phyloP scores from a whole-genome alignment of 176 grass and related monocot species.

The Juncus effusus region DNA sequence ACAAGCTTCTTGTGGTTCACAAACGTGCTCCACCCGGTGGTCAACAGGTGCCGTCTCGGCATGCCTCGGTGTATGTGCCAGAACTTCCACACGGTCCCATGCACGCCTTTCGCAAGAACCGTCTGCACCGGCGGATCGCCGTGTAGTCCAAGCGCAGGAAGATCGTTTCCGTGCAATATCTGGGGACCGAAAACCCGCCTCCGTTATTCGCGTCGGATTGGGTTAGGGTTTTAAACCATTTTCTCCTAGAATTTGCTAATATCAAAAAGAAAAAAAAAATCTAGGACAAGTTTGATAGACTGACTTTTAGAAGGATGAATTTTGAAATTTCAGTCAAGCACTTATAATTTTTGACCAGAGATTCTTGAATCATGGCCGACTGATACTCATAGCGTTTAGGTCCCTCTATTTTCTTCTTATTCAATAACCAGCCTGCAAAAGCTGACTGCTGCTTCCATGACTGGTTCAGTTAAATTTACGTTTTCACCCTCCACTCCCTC shows the following conservation, averaged over 20 bases:
- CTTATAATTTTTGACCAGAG: conserved; percentile 88
- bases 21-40: conserved; percentile 97
- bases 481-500: conserved; percentile 73
- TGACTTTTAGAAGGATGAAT: conserved; percentile 1
- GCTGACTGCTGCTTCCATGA: conserved; percentile 76
- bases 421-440: conserved; percentile 78
- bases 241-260: conserved; percentile 68
- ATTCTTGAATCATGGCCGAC: conserved; percentile 91
- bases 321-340: too few species aligned
- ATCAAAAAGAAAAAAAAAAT: conserved; percentile 22
- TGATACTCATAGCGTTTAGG: conserved; percentile 71
- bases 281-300: too few species aligned
- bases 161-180: conserved; percentile 98
- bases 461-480: conserved; percentile 69
- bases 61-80: conserved; percentile 94
- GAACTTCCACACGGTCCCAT: conserved; percentile 94
- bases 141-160: conserved; percentile 93
- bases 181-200: conserved; percentile 90
- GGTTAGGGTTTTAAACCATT: conserved; percentile 92
- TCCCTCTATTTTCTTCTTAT: conserved; percentile 76
- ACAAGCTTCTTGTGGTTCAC: conserved; percentile 99
- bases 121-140: conserved; percentile 93
- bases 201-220: conserved; percentile 99
- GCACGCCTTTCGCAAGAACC: conserved; percentile 95
- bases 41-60: conserved; percentile 81